Base-by-base conservation (phyloP, 345 rosid genomes). In the Heritiera littoralis region DNA sequence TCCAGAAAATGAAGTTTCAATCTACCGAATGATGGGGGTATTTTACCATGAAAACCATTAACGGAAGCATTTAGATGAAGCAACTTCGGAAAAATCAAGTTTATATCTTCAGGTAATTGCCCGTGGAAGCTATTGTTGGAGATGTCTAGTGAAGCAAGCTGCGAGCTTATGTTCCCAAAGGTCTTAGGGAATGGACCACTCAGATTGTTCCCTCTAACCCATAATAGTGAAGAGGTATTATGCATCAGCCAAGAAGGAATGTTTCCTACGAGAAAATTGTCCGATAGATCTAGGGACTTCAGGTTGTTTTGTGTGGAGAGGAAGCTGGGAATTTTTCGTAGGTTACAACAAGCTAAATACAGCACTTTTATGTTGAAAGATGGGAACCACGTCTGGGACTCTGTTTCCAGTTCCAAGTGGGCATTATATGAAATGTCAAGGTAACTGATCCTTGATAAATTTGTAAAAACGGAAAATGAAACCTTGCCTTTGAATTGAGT, bases 161-260 rank as follows among this genome's bases (percentile, higher is more conserved):
- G 30, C 20, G 76, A 80, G 71, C 76, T 76, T 2, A 35, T 35
- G 78, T 75, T 75, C 17, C 58, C 11, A 45, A 18, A 6, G 9
- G 3, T 46, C 66, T n/a, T 28, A 4, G 73, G 77, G 45, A 63
- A 77, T n/a, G 71, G 20, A 9, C 81, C 78, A 7, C n/a, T 77
- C 63, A 81, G 73, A 2, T 58, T 65, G 35, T 72, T 77, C 45
- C 69, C 75, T 15, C 74, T 1, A n/a, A 81, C 23, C 80, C 45
- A 7, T 45, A 77, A 48, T 32, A 54, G 63, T 65, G 56, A 51
- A 46, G 69, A 51, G 35, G 35, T 30, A 65, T 65, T 77, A 68
- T 55, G 14, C 3, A 77, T 12, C 52, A 81, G 43, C 80, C 74
- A 81, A 41, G 59, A 45, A 55, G 80, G 80, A 30, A 77, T 17